phyloP scores from a whole-genome alignment of 345 rosid species.

The Noccaea bulbosa region DNA sequence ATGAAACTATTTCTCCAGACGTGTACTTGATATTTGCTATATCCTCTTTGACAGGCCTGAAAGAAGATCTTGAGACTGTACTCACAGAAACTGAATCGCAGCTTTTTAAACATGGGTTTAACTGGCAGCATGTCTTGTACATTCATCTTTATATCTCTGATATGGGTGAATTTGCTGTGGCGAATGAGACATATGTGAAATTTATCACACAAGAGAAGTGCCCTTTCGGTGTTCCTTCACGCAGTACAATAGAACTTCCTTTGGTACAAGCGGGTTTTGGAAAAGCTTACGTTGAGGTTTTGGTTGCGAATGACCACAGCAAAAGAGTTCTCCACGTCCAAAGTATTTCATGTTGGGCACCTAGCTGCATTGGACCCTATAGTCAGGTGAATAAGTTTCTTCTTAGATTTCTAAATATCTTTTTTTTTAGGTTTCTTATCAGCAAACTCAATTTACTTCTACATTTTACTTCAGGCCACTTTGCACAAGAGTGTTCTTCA shows the following conservation, averaged over 20 bases:
- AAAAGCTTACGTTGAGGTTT: slow-evolving; percentile 78
- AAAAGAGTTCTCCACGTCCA: slow-evolving; percentile 95
- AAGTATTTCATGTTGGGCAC: slow-evolving; percentile 98
- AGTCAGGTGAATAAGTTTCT: slow-evolving; percentile 65
- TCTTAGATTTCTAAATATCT: neutral
- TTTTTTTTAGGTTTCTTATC: neutral
- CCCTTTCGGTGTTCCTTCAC: slow-evolving; percentile 96
- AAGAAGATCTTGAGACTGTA: slow-evolving; percentile 68
- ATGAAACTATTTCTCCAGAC: neutral
- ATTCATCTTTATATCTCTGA: slow-evolving; percentile 87
- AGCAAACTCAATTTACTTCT: slow-evolving; percentile 24
- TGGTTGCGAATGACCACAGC: slow-evolving; percentile 68
- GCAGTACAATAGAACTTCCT: slow-evolving; percentile 93
- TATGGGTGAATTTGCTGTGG: slow-evolving; percentile 77
- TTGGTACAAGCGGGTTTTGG: slow-evolving; percentile 73
- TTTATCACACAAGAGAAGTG: slow-evolving; percentile 91
- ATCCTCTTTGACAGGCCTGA: slow-evolving; percentile 54
- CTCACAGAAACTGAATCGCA: slow-evolving; percentile 66
- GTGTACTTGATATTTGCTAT: neutral
- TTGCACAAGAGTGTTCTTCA: slow-evolving; percentile 77
- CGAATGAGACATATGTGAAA: slow-evolving; percentile 84
- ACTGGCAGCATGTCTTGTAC: slow-evolving; percentile 85
- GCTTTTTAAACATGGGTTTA: slow-evolving; percentile 56
- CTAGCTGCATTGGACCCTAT: slow-evolving; percentile 99
- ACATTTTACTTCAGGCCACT: slow-evolving; percentile 64